Conservation (phyloP, 331 rosid species). For the Erythrophleum ivorense region DNA sequence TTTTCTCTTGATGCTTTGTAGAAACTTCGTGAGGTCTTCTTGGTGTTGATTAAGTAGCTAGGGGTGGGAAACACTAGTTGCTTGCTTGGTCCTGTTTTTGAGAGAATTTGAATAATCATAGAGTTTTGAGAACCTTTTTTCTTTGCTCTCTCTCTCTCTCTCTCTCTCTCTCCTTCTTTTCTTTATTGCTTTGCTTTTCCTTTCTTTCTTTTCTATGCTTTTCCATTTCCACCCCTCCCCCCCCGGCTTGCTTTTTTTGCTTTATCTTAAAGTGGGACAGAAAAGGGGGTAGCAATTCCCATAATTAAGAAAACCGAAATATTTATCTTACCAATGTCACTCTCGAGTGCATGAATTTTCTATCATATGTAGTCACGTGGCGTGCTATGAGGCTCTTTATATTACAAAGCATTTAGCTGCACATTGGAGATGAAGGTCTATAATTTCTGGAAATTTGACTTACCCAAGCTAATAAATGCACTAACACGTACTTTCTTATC, state of each 20-base stretch:
- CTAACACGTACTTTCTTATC: constrained; percentile 34
- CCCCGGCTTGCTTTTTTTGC: constrained; percentile 55
- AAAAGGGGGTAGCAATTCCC: constrained; percentile 64
- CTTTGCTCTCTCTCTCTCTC: constrained; percentile 31
- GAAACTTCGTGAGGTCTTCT: constrained; percentile 52
- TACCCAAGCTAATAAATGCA: constrained; percentile 29
- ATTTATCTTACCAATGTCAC: constrained; percentile 46
- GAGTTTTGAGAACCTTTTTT: constrained; percentile 60
- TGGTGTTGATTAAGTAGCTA: constrained; percentile 46
- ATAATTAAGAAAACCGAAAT: constrained; percentile 54
- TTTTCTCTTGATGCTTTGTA: constrained; percentile 41
- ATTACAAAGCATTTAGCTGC: not conserved
- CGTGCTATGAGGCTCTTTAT: constrained; percentile 11
- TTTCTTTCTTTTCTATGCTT: constrained; percentile 28
- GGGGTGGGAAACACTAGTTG: constrained; percentile 19
- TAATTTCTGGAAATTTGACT: constrained; percentile 39
- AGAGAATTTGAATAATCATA: constrained; percentile 72
- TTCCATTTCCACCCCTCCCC: constrained; percentile 23
- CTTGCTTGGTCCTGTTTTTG: constrained; percentile 43
- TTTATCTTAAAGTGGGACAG: constrained; percentile 81
- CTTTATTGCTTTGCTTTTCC: constrained; percentile 42
- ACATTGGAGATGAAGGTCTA: constrained; percentile 6
- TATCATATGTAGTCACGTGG: constrained; percentile 43
- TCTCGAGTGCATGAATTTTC: constrained; percentile 47
- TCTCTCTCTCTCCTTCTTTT: constrained; percentile 10